Base-by-base conservation (phyloP, 805 yeast species). In the Nakazawaea populi region DNA sequence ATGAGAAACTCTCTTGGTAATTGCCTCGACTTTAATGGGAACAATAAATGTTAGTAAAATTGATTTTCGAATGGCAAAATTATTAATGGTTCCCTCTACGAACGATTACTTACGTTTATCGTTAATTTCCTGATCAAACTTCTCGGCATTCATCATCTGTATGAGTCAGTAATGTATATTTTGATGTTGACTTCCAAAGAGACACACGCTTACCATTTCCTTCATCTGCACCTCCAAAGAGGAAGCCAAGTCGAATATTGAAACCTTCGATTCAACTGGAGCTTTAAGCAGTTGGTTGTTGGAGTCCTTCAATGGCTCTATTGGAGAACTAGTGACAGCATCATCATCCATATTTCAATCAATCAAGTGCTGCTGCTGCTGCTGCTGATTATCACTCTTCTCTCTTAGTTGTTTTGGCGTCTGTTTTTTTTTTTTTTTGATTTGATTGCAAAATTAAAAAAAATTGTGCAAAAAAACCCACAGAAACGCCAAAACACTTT, bases 201-300 rank as follows among this genome's bases (percentile, higher is more conserved):
- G 12, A 10, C 9, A 34, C 6, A 10, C 30, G 53, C 62, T 32
- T 39, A 59, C 60, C 12, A 64, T 52, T 1, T 47, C 52, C 11
- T 56, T 49, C 9, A 65, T 48, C 58, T 58, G 55, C 4, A 47
- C 52, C 52, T 64, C 67, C 6, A 65, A 56, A 44, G 59, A 62
- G 0, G 67, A 60, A 7, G 68, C 67, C 12, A 65, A 63, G 34
- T 65, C 68, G 47, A 65, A 64, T n/a, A 64, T 58, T 29, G 69
- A 58, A 10, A 60, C 56, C 18, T 54, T 31, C n/a, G 40, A 37
- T 28, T 42, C 36, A 1, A 35, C 38, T 12, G 27, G 11, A 11
- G 31, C 29, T 14, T 12, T 34, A 32, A 28, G 11, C 32, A 8
- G 45, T 12, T 31, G 38, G 14, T 40, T 18, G 7, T 30, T 35